phyloP scores from a whole-genome alignment of 352 stramenopile species.

The Phytopythium oedochilum region DNA sequence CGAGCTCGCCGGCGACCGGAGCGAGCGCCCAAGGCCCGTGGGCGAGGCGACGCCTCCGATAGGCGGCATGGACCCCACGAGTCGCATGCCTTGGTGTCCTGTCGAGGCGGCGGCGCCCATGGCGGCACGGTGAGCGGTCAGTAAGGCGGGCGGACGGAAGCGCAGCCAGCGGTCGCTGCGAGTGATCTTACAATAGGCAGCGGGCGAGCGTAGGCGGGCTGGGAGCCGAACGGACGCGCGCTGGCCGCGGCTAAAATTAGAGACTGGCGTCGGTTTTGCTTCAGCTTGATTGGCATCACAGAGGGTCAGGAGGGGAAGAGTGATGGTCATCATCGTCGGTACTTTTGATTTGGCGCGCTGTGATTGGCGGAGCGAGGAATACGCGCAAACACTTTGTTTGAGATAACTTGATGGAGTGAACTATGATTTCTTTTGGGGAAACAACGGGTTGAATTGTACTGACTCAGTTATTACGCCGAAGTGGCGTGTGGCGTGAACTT shows the following conservation, averaged over 20 bases:
- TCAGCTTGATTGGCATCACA: neutral
- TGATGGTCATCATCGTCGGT: neutral
- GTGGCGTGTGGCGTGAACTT: too few relatives aligned
- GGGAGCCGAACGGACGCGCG: neutral
- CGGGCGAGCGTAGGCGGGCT: neutral
- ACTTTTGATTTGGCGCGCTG: neutral
- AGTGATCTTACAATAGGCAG: neutral
- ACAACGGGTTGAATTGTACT: too few relatives aligned
- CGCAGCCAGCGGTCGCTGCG: neutral
- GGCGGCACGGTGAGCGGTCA: neutral
- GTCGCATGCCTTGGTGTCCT: slow-evolving; percentile 2
- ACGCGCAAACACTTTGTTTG: too few relatives aligned
- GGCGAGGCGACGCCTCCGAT: slow-evolving; percentile 1
- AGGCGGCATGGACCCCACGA: slow-evolving; percentile 3
- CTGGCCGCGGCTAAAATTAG: neutral
- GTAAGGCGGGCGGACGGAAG: neutral
- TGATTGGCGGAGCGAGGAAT: neutral
- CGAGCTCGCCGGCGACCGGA: neutral
- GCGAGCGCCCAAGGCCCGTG: neutral
- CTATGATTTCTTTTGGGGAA: too few relatives aligned
- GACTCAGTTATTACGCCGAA: too few relatives aligned
- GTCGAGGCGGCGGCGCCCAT: slow-evolving; percentile 5
- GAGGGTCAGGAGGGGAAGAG: neutral
- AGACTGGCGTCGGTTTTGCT: slow-evolving; percentile 1
- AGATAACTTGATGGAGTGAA: neutral